Evolutionary conservation across 805 yeast genomes (phyloP).

Genomic region (Zygosaccharomyces gambellarensis): DNA sequence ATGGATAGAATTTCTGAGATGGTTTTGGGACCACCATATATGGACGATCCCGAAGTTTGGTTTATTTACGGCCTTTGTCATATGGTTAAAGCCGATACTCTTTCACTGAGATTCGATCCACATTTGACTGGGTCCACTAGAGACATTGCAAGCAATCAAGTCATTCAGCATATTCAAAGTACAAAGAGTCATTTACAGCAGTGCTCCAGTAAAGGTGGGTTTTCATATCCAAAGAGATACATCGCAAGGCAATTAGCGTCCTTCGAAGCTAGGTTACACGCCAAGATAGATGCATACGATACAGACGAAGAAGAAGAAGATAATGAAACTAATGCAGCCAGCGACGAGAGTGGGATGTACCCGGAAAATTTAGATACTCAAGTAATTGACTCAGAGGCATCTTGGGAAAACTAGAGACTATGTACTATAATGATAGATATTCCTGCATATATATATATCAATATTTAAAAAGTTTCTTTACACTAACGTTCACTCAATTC

Average conservation of each 20-base stretch:
- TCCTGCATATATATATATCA: neutral
- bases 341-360: neutral
- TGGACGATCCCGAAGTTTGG: constrained; percentile 34
- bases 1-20: constrained; percentile 29
- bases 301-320: constrained; percentile 2
- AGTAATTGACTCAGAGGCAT: constrained; percentile 6
- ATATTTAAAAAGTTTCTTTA: neutral
- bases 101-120: constrained; percentile 17
- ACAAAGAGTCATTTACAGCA: constrained; percentile 19
- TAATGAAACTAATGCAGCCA: neutral
- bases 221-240: constrained; percentile 18
- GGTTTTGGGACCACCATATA: constrained; percentile 31
- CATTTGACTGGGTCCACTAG: constrained; percentile 13
- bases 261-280: constrained; percentile 21
- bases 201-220: constrained; percentile 18
- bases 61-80: constrained; percentile 28
- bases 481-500: constrained; percentile 9
- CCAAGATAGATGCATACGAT: constrained; percentile 3
- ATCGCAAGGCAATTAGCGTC: constrained; percentile 23
- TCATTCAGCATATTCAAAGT: constrained; percentile 21
- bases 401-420: neutral
- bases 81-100: constrained; percentile 24
- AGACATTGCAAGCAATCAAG: constrained; percentile 24
- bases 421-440: neutral
- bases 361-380: constrained; percentile 11